Evolutionary conservation across 306 rosid genomes (phyloP).

Genomic region (Dryas drummondii): DNA sequence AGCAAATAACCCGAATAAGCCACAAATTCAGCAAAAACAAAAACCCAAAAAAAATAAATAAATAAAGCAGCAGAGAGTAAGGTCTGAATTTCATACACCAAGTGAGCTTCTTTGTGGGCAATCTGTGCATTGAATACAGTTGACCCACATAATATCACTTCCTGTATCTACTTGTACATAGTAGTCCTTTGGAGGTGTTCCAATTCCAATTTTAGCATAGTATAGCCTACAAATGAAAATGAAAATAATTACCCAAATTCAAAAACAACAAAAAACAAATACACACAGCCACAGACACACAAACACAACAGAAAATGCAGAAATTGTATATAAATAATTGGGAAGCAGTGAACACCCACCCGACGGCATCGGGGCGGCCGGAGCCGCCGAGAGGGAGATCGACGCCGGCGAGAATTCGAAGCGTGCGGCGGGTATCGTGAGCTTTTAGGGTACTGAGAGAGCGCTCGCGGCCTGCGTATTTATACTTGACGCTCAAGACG

Average conservation of each 20-base stretch:
- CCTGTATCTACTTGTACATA: conserved; percentile 97
- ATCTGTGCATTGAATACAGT: conserved; percentile 84
- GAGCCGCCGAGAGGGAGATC: conserved; percentile 90
- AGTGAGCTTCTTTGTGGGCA: conserved; percentile 84
- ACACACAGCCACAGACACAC: background rate
- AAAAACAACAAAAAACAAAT: background rate
- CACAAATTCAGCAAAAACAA: background rate
- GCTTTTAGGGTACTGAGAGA: conserved; percentile 70
- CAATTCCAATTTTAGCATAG: conserved; percentile 94
- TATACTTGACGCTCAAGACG: conserved; percentile 79
- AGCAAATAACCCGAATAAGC: background rate
- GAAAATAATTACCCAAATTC: conserved; percentile 2
- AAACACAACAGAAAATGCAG: too few species aligned
- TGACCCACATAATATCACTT: conserved; percentile 96
- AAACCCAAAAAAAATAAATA: background rate
- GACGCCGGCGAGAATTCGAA: conserved; percentile 76
- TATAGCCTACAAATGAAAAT: conserved; percentile 63
- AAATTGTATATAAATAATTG: background rate
- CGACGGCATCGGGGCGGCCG: conserved; percentile 91
- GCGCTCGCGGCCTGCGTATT: conserved; percentile 64
- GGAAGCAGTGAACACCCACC: conserved; percentile 37
- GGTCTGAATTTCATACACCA: conserved; percentile 54
- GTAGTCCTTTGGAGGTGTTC: conserved; percentile 83
- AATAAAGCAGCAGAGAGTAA: background rate
- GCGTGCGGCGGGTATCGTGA: conserved; percentile 85